Percentiles rank a stretch among this genome's conserved stretches.
phyloP scores from a whole-genome alignment of 2,329 filamentous ascomycete species.

The Neurospora crassa region DNA sequence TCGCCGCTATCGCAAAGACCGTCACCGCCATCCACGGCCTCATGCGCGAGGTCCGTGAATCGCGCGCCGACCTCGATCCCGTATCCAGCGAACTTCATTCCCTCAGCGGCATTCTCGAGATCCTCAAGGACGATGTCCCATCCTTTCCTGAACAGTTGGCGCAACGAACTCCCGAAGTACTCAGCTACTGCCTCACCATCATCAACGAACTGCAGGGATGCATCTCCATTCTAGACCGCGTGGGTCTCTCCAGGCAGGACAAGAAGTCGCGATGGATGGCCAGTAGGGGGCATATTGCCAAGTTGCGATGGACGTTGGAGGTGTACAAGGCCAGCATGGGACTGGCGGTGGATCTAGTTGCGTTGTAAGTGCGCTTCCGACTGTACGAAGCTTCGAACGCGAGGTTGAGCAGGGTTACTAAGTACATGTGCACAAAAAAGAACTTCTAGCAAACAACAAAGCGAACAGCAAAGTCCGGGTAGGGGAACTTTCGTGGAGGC shows the following conservation, averaged over 20 bases:
- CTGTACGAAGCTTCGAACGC: not conserved
- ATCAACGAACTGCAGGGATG: conserved; percentile 28
- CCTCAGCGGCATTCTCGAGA: conserved; percentile 28
- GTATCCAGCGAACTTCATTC: conserved; percentile 33
- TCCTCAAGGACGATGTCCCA: conserved; percentile 30
- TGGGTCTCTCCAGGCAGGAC: conserved; percentile 24
- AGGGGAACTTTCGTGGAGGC: not conserved
- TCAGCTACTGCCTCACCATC: conserved; percentile 26
- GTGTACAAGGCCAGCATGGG: conserved; percentile 30
- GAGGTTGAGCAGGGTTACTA: not conserved
- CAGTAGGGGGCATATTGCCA: conserved; percentile 23
- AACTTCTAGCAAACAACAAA: not conserved
- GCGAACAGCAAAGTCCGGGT: not conserved
- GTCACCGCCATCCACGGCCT: conserved; percentile 25
- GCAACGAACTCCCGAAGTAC: conserved; percentile 25
- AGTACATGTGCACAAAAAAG: conserved; percentile 5
- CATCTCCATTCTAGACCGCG: conserved; percentile 23
- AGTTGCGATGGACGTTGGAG: conserved; percentile 25
- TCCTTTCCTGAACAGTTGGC: conserved; percentile 27
- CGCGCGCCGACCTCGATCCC: conserved; percentile 28
- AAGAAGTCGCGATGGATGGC: conserved; percentile 29
- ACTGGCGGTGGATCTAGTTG: conserved; percentile 31
- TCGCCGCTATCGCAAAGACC: conserved; percentile 26
- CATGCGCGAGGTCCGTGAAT: conserved; percentile 31
- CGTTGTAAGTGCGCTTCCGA: conserved; percentile 23